A percentile compares a stretch with the other conserved stretches of the same genome.
Conservation (phyloP, 805 yeast genomes). For the Saccharomycopsis sp. region DNA sequence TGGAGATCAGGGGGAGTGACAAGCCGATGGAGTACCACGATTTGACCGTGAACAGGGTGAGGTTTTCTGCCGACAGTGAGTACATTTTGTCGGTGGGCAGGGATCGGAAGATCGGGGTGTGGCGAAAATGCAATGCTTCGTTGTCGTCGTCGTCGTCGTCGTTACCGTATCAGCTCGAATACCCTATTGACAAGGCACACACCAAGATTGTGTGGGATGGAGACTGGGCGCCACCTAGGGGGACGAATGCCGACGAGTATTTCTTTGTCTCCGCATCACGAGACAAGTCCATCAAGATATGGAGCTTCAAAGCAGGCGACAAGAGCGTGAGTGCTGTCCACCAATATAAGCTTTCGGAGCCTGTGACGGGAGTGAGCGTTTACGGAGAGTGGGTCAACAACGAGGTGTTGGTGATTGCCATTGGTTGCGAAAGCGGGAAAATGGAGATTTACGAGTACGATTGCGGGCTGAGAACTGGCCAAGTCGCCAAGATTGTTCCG, state of each 20-base stretch:
- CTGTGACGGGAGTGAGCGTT: constrained; percentile 64
- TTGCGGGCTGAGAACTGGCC: constrained; percentile 24
- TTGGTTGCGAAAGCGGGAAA: constrained; percentile 66
- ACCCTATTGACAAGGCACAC: constrained; percentile 64
- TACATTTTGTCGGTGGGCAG: constrained; percentile 73
- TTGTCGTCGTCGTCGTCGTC: no score
- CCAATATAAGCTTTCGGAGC: constrained; percentile 36
- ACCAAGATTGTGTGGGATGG: constrained; percentile 93
- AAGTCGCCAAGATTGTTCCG: constrained; percentile 29
- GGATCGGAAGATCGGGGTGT: constrained; percentile 77
- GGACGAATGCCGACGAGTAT: constrained; percentile 26
- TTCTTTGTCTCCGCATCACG: constrained; percentile 80
- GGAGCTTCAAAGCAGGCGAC: no score
- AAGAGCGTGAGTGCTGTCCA: neutral
- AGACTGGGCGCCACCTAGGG: constrained; percentile 59
- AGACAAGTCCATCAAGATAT: constrained; percentile 69
- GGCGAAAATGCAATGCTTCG: constrained; percentile 37
- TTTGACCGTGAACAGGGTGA: constrained; percentile 75
- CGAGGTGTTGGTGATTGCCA: constrained; percentile 37
- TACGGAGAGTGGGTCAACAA: constrained; percentile 26
- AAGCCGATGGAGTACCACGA: constrained; percentile 53
- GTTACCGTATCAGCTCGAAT: constrained; percentile 33
- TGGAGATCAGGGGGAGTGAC: constrained; percentile 44
- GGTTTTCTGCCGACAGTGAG: constrained; percentile 60
- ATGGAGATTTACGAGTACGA: constrained; percentile 37